phyloP scores from a whole-genome alignment of 106 monocot genomes.

The Triglochin maritima region DNA sequence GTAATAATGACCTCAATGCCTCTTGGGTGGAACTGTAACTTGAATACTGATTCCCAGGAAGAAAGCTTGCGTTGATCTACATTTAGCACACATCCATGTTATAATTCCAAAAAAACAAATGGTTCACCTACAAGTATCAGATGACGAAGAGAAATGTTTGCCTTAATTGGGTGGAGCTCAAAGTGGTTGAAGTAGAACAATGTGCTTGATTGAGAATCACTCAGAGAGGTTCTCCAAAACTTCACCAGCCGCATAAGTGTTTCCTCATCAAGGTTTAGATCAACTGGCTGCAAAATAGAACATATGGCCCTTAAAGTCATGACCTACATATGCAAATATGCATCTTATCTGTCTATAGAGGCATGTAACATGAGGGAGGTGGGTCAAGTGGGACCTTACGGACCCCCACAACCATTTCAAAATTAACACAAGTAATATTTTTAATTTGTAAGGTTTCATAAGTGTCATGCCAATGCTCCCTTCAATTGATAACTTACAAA shows the following conservation, averaged over 20 bases:
- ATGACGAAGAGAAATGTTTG: slow-evolving; percentile 7
- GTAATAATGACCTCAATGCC: slow-evolving; percentile 60
- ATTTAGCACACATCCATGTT: background rate
- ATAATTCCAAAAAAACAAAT: background rate
- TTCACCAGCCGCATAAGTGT: slow-evolving; percentile 76
- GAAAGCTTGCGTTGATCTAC: slow-evolving; percentile 69
- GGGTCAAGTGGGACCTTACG: too few species aligned
- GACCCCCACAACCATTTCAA: too few species aligned
- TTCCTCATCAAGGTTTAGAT: slow-evolving; percentile 87
- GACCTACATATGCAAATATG: too few species aligned
- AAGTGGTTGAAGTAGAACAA: slow-evolving; percentile 77
- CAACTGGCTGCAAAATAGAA: slow-evolving; percentile 48
- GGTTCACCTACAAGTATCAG: background rate
- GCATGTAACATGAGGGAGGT: too few species aligned
- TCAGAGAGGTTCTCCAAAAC: slow-evolving; percentile 80
- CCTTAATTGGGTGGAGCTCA: slow-evolving; percentile 92
- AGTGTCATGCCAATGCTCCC: too few species aligned
- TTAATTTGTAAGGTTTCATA: too few species aligned
- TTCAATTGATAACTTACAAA: too few species aligned
- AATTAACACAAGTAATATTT: too few species aligned
- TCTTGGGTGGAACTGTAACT: slow-evolving; percentile 78
- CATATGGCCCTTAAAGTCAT: too few species aligned
- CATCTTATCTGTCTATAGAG: too few species aligned
- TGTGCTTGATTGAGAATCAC: slow-evolving; percentile 32
- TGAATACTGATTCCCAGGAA: slow-evolving; percentile 53